Evolutionary conservation across 164 flowering plant genomes (phyloP), one percentile per base, ranked within the genome.

Genomic region (Amborella trichopoda): DNA sequence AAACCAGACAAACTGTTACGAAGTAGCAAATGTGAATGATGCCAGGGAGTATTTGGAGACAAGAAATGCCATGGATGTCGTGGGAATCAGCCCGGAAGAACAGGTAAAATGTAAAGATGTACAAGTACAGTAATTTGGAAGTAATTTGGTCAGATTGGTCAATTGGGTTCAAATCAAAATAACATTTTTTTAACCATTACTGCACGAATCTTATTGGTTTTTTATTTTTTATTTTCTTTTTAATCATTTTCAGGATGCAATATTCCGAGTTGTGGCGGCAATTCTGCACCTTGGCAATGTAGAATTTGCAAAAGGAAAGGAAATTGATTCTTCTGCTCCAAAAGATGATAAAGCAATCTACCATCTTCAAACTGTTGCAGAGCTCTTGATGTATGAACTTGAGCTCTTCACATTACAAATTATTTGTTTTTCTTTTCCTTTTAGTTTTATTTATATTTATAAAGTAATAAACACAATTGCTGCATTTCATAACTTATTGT

Each of bases 271-370:
- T 0, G 87, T 85, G 34, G 90, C 90, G 54, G 79, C 90, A 28
- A 75, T 85, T 21, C 91, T 85, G 42, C 95, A 85, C 63, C 79
- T 85, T 28, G 95, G 95, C 23, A 85, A 85, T 46, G 60, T 85
- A 13, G 63, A 79, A 3, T 85, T 85, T 38, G 23, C 57, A 41
- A 85, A 81, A 64, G 95, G 88, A 28, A 65, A 72, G 40, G 95
- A 85, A 54, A 44, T 53, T 2, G 95, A 85, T 65, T 85, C 95
- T 18, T 85, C 95, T 11, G 55, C 67, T 45, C 40, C 68, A 34
- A 85, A 79, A 63, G 85, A 77, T 66, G 83, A 75, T 3, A 77
- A 81, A 61, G 55, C 95, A 23, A 33, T 20, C 24, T 74, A 49
- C 62, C 95, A 84, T 68, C 82, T 84, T 44, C 65, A 60, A 62